A percentile compares a stretch with the other conserved stretches of the same genome.
phyloP scores from a whole-genome alignment of 2,329 filamentous ascomycete genomes.

The Trichophyton rubrum region DNA sequence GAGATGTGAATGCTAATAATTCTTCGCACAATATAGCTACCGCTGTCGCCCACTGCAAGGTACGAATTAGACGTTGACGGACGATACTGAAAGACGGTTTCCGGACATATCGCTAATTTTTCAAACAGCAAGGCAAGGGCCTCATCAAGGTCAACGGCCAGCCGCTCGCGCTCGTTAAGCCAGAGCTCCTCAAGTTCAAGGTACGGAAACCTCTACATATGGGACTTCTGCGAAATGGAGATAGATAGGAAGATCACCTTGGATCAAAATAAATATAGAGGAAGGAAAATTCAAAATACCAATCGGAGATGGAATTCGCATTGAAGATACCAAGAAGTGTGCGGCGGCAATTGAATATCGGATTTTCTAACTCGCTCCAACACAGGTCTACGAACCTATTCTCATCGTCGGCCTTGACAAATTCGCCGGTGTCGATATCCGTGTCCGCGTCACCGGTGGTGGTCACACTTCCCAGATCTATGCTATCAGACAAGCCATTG shows the following conservation, averaged over 20 bases:
- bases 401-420: constrained; percentile 96
- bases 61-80: constrained; percentile 33
- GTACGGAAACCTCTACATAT: constrained; percentile 33
- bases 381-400: constrained; percentile 91
- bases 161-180: constrained; percentile 85
- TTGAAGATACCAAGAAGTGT: background rate
- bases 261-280: background rate
- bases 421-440: constrained; percentile 93
- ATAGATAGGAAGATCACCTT: background rate
- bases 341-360: background rate
- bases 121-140: constrained; percentile 59
- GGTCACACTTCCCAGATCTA: constrained; percentile 97
- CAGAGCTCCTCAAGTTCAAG: constrained; percentile 97
- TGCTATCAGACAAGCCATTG: constrained; percentile 96
- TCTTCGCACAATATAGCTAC: constrained; percentile 45
- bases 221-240: background rate
- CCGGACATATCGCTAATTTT: background rate
- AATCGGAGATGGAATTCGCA: background rate
- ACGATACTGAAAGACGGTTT: background rate
- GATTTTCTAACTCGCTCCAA: background rate
- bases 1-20: constrained; percentile 22
- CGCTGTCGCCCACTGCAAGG: constrained; percentile 86
- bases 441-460: constrained; percentile 90
- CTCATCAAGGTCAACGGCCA: constrained; percentile 98
- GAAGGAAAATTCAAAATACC: background rate